Evolutionary conservation across 306 rosid species (phyloP), one percentile per base, ranked within the genome.

Genomic region (Mucuna pruriens): DNA sequence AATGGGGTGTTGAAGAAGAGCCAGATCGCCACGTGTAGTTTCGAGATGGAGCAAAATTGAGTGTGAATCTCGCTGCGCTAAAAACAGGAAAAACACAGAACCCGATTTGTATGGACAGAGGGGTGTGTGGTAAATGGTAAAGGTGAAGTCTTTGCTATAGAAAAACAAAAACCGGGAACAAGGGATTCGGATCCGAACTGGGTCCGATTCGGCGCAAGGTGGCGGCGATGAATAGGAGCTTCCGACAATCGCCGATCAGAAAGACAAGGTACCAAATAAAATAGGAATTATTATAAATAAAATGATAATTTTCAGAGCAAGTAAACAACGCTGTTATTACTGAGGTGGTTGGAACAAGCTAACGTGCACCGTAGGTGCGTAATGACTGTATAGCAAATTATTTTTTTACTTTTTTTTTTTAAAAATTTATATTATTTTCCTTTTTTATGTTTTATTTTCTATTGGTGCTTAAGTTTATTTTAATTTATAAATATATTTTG

Each of bases 21-120:
- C 91, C 87, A 94, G 97, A 92, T 94, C 98, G 92, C 87, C 95
- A 86, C 96, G 91, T 90, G 98, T 84, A 64, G 80, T 85, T 77
- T 42, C 88, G 78, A 94, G 84, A 81, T 82, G 82, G 79, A 89
- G 91, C 90, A 64, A 83, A 91, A 89, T 74, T 85, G 76, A 86
- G 65, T 39, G 82, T 82, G 76, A 88, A 87, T 86, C 92, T 88
- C 86, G 58, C 58, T 51, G 58, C 74, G 84, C 85, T 68, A 49
- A 87, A 88, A 83, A 79, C 85, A 72, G 82, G 75, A 49, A 42
- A 71, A 91, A 78, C 85, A 78, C 71, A 87, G 68, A 87, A 87
- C 77, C 79, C 83, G 69, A 83, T 82, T 86, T 82, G 80, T 26
- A 75, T 34, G 84, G 84, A 64, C 40, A 58, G 42, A 58, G 74